Evolutionary conservation across 2,329 filamentous ascomycete genomes (phyloP), one percentile per base, ranked within the genome.

Genomic region (Xylariaceae sp.): DNA sequence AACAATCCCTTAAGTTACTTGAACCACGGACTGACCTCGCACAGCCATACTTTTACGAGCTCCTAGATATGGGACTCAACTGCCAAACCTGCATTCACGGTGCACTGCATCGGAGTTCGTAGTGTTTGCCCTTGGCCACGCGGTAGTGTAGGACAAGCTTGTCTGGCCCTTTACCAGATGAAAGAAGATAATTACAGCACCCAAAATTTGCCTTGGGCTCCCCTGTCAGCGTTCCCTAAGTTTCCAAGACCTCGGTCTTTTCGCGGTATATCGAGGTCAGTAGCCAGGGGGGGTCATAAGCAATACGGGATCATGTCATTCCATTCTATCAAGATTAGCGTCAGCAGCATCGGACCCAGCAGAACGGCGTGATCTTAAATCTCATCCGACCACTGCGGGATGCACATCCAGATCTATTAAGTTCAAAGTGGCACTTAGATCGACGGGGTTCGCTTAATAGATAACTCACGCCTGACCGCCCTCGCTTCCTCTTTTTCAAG

Each of bases 11-110:
- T n/a, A n/a, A n/a, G n/a, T n/a, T n/a, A n/a, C n/a, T n/a, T n/a
- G n/a, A n/a, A n/a, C n/a, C n/a, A n/a, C 15, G 30, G 30, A 13
- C 10, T 11, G 11, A 37, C 39, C 39, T 41, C 18, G 39, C 24
- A 41, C 39, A 27, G 21, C 18, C 16, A 41, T 18, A 8, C 21
- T 53, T 42, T 39, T 26, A 47, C 41, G 44, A 47, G 45, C 23
- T 36, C 32, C 40, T 20, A 53, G 32, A 47, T 20, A 42, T 36
- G 48, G 18, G 30, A 20, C 45, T 51, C 43, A 63, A 56, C 64
- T 67, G 65, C 59, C 65, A 67, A 66, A 67, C 64, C 60, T 60
- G 63, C 64, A 67, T 62, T 50, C 53, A 60, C 30, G 65, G 53
- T 42, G 48, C 64, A 66, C 65, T 47, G 49, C 64, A 53, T 65